Conservation (phyloP, 1,139 yeast genomes). For the Pichia norvegensis region DNA sequence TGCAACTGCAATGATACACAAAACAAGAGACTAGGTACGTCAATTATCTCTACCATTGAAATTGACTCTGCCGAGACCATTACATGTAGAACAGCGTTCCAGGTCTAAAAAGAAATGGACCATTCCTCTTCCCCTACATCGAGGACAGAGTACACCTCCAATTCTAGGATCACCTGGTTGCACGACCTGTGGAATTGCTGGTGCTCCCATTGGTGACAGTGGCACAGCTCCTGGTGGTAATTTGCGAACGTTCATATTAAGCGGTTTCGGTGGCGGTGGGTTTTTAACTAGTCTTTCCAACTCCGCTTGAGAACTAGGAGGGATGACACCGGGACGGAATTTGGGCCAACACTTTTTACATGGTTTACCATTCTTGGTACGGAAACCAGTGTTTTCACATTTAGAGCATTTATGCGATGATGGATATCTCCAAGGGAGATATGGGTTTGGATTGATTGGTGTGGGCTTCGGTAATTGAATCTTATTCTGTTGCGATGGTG, state of each 20-base stretch:
- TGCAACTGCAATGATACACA: too few relatives aligned
- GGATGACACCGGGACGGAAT: slow-evolving; percentile 42
- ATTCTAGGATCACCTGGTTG: slow-evolving; percentile 78
- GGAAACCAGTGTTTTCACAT: slow-evolving; percentile 71
- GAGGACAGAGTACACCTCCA: slow-evolving; percentile 74
- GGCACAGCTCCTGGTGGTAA: slow-evolving; percentile 20
- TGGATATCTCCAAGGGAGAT: slow-evolving; percentile 67
- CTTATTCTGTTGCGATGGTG: slow-evolving; percentile 8
- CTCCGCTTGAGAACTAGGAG: slow-evolving; percentile 15
- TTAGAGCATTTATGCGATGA: slow-evolving; percentile 50
- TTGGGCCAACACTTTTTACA: slow-evolving; percentile 68
- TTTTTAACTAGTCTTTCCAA: slow-evolving; percentile 13
- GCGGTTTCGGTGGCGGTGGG: slow-evolving; percentile 16
- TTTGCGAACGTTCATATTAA: slow-evolving; percentile 16
- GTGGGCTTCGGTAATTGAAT: slow-evolving; percentile 10
- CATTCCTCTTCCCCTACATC: slow-evolving; percentile 67
- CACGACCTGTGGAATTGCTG: slow-evolving; percentile 36
- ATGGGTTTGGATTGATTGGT: slow-evolving; percentile 24
- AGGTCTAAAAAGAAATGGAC: slow-evolving; percentile 46
- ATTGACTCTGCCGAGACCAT: slow-evolving; percentile 55
- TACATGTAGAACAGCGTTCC: slow-evolving; percentile 52
- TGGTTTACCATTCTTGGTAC: slow-evolving; percentile 52
- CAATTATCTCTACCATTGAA: slow-evolving; percentile 26
- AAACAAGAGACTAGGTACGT: too few relatives aligned
- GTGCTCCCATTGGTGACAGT: slow-evolving; percentile 1